These are phyloP conservation scores for Mycena leptocephala DNA, from an alignment of 768 basidiomycete genomes.

Conservation along the genomic window DNA sequence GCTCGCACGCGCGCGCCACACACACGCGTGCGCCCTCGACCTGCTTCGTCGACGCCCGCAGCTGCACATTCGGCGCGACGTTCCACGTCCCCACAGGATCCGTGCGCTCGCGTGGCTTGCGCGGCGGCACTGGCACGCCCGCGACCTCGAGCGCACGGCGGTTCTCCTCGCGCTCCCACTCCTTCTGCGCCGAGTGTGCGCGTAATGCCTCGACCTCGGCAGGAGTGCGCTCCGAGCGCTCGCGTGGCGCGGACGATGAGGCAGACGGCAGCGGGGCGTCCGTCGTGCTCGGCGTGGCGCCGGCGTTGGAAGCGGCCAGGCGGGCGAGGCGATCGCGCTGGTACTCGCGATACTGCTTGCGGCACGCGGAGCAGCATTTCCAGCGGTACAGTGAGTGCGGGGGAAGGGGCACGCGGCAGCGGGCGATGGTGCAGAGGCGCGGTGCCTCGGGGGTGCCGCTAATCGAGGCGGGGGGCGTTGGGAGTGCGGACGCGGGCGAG, in stretches of 20 bases:
- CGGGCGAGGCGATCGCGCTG: conserved; percentile 32
- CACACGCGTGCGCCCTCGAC: conserved; percentile 55
- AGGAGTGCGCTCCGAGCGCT: neutral
- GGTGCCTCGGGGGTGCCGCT: conserved; percentile 7
- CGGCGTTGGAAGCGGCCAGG: neutral
- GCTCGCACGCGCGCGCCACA: conserved; percentile 49
- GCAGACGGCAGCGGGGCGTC: neutral
- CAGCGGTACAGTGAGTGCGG: conserved; percentile 30
- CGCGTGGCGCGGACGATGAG: neutral
- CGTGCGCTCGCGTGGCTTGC: neutral
- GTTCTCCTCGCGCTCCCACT: conserved; percentile 35
- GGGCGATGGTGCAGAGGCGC: conserved; percentile 36
- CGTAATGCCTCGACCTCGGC: neutral
- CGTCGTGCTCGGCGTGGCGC: neutral
- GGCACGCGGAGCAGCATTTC: conserved; percentile 36
- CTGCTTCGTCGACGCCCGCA: neutral
- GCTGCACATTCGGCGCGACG: neutral
- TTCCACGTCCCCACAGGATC: conserved; percentile 7
- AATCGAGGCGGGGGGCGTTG: conserved; percentile 21
- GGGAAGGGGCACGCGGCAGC: conserved; percentile 32
- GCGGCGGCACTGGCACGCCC: neutral
- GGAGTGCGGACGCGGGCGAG: conserved; percentile 7
- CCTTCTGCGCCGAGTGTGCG: conserved; percentile 11
- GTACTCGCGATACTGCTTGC: conserved; percentile 36
- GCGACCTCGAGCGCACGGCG: conserved; percentile 27